phyloP scores from a whole-genome alignment of 257 asterid species.

The Gentiana macrophylla region DNA sequence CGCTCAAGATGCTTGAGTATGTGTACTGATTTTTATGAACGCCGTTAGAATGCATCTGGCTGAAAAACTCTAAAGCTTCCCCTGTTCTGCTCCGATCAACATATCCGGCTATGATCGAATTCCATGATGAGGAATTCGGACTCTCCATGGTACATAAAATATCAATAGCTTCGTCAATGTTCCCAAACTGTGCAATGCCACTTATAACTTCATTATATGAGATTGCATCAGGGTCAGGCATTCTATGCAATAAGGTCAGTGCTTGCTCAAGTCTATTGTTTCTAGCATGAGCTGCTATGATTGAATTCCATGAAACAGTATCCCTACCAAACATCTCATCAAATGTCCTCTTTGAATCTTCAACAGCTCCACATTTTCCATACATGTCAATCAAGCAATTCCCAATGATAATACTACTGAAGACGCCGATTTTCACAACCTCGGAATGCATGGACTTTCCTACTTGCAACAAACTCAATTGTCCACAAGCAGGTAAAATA shows the following conservation, averaged over 20 bases:
- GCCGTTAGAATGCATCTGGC: conserved; percentile 44
- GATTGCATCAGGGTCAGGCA: conserved; percentile 59
- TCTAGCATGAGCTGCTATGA: conserved; percentile 70
- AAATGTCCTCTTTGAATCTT: conserved; percentile 40
- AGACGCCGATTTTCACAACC: conserved; percentile 57
- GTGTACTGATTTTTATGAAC: conserved; percentile 62
- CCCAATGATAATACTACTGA: conserved; percentile 23
- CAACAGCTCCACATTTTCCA: conserved; percentile 58
- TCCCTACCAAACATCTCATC: conserved; percentile 35
- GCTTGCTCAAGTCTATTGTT: conserved; percentile 54
- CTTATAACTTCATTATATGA: conserved; percentile 64
- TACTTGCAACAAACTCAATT: conserved; percentile 26
- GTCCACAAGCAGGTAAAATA: conserved; percentile 65
- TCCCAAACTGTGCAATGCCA: conserved; percentile 64
- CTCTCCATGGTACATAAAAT: conserved; percentile 33
- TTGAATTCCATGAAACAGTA: conserved; percentile 60
- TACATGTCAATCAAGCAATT: conserved; percentile 67
- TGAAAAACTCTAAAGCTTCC: conserved; percentile 44
- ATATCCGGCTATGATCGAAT: conserved; percentile 65
- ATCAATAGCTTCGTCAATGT: conserved; percentile 46
- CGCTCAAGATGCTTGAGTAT: conserved; percentile 61
- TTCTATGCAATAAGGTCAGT: conserved; percentile 22
- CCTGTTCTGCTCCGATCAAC: conserved; percentile 40
- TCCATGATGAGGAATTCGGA: conserved; percentile 87
- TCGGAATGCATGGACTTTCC: conserved; percentile 68